phyloP scores from a whole-genome alignment of 768 basidiomycete genomes.

The Galerina marginata region DNA sequence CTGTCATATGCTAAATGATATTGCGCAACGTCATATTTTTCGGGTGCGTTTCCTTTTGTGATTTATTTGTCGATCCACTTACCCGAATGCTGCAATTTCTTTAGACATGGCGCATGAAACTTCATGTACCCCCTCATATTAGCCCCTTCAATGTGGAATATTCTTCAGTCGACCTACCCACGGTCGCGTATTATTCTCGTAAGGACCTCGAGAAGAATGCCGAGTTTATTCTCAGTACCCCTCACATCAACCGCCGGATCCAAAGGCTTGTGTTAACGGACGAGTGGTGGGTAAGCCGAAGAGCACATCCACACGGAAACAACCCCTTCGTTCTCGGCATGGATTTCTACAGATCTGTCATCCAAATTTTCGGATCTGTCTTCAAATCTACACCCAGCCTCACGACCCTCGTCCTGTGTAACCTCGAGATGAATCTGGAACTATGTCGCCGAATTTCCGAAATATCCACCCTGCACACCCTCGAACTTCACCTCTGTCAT shows the following conservation, averaged over 20 bases:
- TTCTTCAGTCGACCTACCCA: conserved; percentile 21
- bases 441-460: conserved; percentile 21
- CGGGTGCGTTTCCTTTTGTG: conserved; percentile 11
- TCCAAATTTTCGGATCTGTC: conserved; percentile 17
- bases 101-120: conserved; percentile 25
- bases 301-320: conserved; percentile 23
- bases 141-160: conserved; percentile 26
- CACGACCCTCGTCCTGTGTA: conserved; percentile 23
- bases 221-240: conserved; percentile 18
- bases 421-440: conserved; percentile 21
- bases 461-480: conserved; percentile 24
- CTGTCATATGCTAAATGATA: conserved; percentile 24
- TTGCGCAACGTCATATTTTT: conserved; percentile 26
- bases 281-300: conserved; percentile 29
- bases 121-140: conserved; percentile 23
- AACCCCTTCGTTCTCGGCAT: conserved; percentile 25
- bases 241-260: conserved; percentile 21
- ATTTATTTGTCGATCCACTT: not conserved
- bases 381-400: conserved; percentile 19
- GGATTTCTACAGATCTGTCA: conserved; percentile 24
- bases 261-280: conserved; percentile 24
- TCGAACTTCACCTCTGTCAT: conserved; percentile 25
- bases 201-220: conserved; percentile 21
- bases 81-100: not conserved
- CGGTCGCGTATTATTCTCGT: conserved; percentile 20